Base-by-base conservation (phyloP, 2,329 filamentous ascomycete species). In the Parasarocladium wereldwijsianum region DNA sequence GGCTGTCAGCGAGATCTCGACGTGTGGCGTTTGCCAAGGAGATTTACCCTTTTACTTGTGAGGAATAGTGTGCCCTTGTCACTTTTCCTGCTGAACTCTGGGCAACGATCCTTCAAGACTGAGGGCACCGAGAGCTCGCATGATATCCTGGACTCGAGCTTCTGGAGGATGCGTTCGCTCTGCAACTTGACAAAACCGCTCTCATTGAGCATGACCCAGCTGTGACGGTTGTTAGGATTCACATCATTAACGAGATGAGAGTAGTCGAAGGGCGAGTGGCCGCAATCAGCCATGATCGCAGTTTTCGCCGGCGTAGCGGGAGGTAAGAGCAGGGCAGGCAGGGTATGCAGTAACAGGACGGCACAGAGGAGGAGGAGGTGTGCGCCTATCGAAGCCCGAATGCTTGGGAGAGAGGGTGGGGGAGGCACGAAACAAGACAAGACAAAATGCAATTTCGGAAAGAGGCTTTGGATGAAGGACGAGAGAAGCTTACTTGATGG, bases 121-220 rank as follows among this genome's bases (percentile, higher is more conserved):
- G 73, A 71, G 8, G 76, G 72, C 14, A 78, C 75, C 35, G 81
- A 75, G 35, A 94, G 55, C 32, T 77, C 73, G 37, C 93, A 65
- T 39, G 69, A 73, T 43, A 87, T 84, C 40, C 86, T 76, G 29
- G 78, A 74, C 33, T 82, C 77, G 26, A 84, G 85, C 41, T 74
- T 79, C 55, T 81, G 82, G 35, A 92, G 67, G 37, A 83, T 75
- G 42, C 75, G 75, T 60, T 96, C 87, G 49, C 79, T 76, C 25
- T 82, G 81, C 26, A 94, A 70, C 46, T 79, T 82, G 47, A 92
- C 77, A 55, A 93, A 90, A 35, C 77, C 73, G 41, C 66, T 63
- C 47, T 78, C 70, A 47, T 78, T 74, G 46, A 93, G 73, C 86
- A 94, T 94, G 26, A 94, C 87, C 87, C 87, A 94, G 45, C 68